A percentile compares a stretch with the other conserved stretches of the same genome.
Conservation (phyloP, 2,329 filamentous ascomycete species). For the Cercospora sp. region DNA sequence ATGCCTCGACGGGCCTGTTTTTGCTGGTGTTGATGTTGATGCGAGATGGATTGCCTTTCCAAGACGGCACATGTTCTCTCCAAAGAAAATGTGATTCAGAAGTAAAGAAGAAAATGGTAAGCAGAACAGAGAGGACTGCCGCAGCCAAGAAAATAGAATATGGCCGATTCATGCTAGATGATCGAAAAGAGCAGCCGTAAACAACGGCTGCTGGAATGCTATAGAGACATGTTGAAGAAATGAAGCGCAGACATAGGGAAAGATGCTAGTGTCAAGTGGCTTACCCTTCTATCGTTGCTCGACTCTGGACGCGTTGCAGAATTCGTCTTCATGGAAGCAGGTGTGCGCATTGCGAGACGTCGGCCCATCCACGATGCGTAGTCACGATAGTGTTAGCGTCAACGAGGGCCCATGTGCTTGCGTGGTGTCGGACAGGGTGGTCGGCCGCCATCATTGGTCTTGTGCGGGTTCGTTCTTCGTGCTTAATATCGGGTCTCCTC, state of each 20-base stretch:
- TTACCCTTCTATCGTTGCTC: neutral
- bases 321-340: neutral
- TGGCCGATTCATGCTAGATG: constrained; percentile 8
- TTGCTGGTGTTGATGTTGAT: neutral
- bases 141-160: constrained; percentile 10
- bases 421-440: neutral
- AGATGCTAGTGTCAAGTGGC: neutral
- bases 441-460: neutral
- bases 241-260: neutral
- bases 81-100: constrained; percentile 3
- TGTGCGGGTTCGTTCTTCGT: neutral
- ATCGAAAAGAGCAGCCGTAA: neutral
- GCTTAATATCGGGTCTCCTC: neutral
- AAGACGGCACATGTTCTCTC: neutral
- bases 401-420: neutral
- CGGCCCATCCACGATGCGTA: neutral
- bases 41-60: neutral
- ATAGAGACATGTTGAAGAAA: neutral
- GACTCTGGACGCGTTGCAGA: neutral
- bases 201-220: neutral
- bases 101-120: constrained; percentile 3
- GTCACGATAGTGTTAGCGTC: neutral
- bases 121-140: constrained; percentile 9
- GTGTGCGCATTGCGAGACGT: neutral
- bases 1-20: neutral